Evolutionary conservation across 192 early-diverging fungal species (phyloP).

Genomic region (Entophlyctis helioformis): DNA sequence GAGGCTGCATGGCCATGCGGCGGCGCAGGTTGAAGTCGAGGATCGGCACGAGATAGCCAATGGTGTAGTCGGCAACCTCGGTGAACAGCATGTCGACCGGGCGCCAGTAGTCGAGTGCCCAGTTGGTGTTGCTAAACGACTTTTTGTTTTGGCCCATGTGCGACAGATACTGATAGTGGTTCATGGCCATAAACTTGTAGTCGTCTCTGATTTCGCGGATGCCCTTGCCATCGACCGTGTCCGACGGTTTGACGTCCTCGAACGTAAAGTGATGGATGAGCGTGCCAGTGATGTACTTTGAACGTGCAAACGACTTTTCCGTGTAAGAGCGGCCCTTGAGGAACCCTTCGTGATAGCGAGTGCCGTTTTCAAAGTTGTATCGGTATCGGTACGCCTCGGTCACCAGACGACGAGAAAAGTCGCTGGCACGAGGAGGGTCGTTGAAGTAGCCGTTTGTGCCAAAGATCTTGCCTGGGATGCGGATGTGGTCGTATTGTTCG

Average conservation of each 20-base stretch:
- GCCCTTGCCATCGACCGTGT: no score
- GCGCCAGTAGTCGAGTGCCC: slow-evolving; percentile 2
- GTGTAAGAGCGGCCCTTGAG: no score
- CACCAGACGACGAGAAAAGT: no score
- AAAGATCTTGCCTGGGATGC: slow-evolving; percentile 1
- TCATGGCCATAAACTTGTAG: slow-evolving; percentile 1
- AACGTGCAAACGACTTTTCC: no score
- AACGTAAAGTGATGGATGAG: no score
- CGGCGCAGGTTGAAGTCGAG: not conserved
- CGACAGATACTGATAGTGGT: slow-evolving; percentile 7
- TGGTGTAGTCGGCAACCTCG: not conserved
- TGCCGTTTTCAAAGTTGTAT: no score
- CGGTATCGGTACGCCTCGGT: no score
- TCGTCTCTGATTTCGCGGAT: no score
- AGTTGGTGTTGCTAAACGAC: slow-evolving; percentile 1
- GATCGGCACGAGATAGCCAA: not conserved
- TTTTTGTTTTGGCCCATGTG: slow-evolving; percentile 1
- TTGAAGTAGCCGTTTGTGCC: slow-evolving; percentile 2
- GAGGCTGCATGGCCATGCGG: not conserved
- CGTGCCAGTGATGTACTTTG: no score
- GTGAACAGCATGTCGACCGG: not conserved
- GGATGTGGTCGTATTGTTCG: slow-evolving; percentile 2
- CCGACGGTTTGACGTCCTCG: no score
- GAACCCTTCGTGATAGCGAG: no score
- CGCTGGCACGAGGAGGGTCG: no score